A percentile compares a stretch with the other conserved stretches of the same genome.
Evolutionary conservation across 768 basidiomycete genomes (phyloP).

Genomic region (Paxillus ammoniavirescens): DNA sequence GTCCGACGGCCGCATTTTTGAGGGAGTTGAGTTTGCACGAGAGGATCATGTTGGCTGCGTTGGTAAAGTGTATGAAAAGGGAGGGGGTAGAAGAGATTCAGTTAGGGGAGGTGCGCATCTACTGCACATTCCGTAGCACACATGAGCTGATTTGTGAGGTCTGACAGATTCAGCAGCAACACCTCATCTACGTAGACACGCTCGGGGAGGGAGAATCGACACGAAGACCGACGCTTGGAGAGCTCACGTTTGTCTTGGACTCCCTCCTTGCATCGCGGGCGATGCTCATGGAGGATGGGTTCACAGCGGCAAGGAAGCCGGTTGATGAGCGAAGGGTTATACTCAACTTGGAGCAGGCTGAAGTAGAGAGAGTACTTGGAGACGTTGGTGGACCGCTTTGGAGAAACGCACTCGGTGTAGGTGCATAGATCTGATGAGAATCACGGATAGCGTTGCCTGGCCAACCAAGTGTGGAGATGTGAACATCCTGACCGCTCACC

Average conservation of each 20-base stretch:
- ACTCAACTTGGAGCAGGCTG: conserved; percentile 79
- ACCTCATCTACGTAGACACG: conserved; percentile 63
- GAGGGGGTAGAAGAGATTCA: conserved; percentile 87
- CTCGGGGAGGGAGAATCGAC: conserved; percentile 60
- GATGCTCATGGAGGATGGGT: conserved; percentile 67
- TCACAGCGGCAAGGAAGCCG: conserved; percentile 50
- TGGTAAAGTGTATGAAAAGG: conserved; percentile 78
- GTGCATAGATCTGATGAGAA: background rate
- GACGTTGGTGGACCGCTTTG: conserved; percentile 72
- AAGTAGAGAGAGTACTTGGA: conserved; percentile 82
- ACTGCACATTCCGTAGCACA: background rate
- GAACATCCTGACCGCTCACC: too few species aligned
- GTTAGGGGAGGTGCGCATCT: conserved; percentile 67
- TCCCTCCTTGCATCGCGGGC: conserved; percentile 78
- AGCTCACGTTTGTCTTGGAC: conserved; percentile 69
- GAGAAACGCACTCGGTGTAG: conserved; percentile 47
- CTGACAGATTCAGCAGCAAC: conserved; percentile 69
- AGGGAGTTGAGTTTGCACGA: conserved; percentile 85
- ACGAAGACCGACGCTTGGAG: conserved; percentile 55
- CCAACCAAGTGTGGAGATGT: too few species aligned
- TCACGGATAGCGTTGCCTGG: too few species aligned
- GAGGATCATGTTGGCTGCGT: conserved; percentile 79
- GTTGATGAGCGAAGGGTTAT: conserved; percentile 69
- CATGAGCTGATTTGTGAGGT: background rate
- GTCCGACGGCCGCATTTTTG: conserved; percentile 82